phyloP scores from a whole-genome alignment of 2,329 filamentous ascomycete species.

The Hypoxylon sp. region DNA sequence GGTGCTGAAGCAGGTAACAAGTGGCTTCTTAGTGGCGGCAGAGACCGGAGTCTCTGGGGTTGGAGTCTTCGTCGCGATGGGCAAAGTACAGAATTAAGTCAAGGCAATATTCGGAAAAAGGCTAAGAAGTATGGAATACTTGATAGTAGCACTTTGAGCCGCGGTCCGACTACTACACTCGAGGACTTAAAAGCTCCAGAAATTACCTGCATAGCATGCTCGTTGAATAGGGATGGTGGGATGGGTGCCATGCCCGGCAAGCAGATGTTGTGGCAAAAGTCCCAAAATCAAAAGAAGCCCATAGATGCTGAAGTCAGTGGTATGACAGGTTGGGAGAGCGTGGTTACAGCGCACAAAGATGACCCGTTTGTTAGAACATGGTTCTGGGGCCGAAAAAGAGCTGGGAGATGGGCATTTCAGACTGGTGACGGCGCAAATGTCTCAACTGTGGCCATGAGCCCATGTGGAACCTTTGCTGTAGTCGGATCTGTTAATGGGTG shows the following conservation, averaged over 20 bases:
- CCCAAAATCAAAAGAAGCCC: constrained; percentile 72
- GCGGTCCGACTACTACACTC: constrained; percentile 74
- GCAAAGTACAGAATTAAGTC: constrained; percentile 93
- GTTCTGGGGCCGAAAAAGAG: constrained; percentile 97
- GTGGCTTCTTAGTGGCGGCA: constrained; percentile 91
- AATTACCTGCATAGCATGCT: constrained; percentile 92
- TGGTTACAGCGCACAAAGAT: constrained; percentile 91
- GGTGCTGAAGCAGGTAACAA: constrained; percentile 91
- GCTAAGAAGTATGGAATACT: constrained; percentile 88
- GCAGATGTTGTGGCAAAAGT: constrained; percentile 87
- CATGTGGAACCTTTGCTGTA: constrained; percentile 93
- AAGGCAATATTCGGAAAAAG: constrained; percentile 89
- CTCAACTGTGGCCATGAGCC: constrained; percentile 87
- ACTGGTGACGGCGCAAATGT: constrained; percentile 89
- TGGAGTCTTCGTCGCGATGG: constrained; percentile 96
- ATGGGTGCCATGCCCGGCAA: constrained; percentile 87
- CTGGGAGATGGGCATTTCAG: constrained; percentile 92
- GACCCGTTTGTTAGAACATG: constrained; percentile 91
- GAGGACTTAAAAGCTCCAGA: constrained; percentile 90
- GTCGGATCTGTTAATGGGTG: constrained; percentile 86
- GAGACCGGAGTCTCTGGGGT: constrained; percentile 93
- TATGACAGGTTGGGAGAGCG: constrained; percentile 95
- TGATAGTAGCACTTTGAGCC: constrained; percentile 68
- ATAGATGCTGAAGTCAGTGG: constrained; percentile 79
- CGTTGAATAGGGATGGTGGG: constrained; percentile 92